A percentile compares a stretch with the other conserved stretches of the same genome.
Conservation (phyloP, 2,329 filamentous ascomycete species). For the Pseudogymnoascus sp. region DNA sequence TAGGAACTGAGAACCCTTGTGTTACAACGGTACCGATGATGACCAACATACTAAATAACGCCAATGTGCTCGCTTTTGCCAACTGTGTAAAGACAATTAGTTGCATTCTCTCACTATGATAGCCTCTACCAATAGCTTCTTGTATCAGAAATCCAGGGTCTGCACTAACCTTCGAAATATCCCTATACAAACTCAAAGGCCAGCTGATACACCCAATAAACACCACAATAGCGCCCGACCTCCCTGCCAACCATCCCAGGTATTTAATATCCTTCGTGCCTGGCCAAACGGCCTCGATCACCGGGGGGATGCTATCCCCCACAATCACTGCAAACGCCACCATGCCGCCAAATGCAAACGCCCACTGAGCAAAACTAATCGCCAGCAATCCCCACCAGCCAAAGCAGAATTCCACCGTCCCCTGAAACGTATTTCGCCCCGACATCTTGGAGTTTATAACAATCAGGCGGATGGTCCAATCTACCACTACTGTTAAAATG, state of each 20-base stretch:
- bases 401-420: conserved; percentile 93
- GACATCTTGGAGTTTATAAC: conserved; percentile 96
- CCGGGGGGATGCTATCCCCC: conserved; percentile 90
- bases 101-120: background rate
- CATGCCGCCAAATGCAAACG: conserved; percentile 98
- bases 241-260: conserved; percentile 71
- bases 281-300: conserved; percentile 75
- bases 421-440: conserved; percentile 88
- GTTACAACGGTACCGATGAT: conserved; percentile 83
- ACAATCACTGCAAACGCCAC: conserved; percentile 96
- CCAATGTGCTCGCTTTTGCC: conserved; percentile 89
- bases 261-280: conserved; percentile 63
- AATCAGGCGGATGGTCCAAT: conserved; percentile 97
- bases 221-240: conserved; percentile 76
- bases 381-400: conserved; percentile 79
- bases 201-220: conserved; percentile 81
- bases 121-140: background rate
- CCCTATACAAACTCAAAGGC: conserved; percentile 84
- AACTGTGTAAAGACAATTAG: conserved; percentile 45
- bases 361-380: conserved; percentile 87
- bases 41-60: conserved; percentile 83
- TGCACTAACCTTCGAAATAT: conserved; percentile 78
- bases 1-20: conserved; percentile 67
- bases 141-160: background rate
- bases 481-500: conserved; percentile 70